Evolutionary conservation across 31 red algal species (phyloP).

Genomic region (Pterothamnion heteromorphum): DNA sequence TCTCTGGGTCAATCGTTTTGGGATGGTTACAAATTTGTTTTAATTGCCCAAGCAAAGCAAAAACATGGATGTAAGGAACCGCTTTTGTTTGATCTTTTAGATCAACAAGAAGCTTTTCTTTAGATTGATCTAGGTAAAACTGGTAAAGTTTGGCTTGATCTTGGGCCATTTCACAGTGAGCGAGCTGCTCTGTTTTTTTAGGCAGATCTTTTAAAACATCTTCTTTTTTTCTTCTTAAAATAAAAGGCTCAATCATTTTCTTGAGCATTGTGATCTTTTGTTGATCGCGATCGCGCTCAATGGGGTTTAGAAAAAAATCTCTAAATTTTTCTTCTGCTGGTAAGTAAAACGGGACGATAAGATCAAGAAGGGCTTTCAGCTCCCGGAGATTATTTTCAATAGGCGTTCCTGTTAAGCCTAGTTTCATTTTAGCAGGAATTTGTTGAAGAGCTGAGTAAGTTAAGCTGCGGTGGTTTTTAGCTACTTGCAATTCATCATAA

Average conservation of each 20-base stretch:
- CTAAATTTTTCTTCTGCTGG: background rate
- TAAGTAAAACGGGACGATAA: background rate
- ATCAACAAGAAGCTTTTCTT: background rate
- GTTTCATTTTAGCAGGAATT: constrained; percentile 62
- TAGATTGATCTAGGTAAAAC: background rate
- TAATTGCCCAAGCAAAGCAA: constrained; percentile 69
- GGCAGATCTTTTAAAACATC: constrained; percentile 90
- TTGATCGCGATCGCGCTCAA: constrained; percentile 1
- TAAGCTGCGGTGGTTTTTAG: constrained; percentile 91
- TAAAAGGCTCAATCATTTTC: constrained; percentile 82
- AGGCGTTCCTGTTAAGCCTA: constrained; percentile 93
- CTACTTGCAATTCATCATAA: constrained; percentile 87
- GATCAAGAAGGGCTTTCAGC: constrained; percentile 68
- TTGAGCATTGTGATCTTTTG: constrained; percentile 44
- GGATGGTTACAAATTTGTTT: constrained; percentile 88
- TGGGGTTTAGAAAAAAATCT: background rate
- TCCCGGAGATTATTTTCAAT: constrained; percentile 90
- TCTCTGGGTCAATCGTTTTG: too few relatives aligned
- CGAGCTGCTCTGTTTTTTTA: constrained; percentile 63
- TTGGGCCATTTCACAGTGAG: background rate
- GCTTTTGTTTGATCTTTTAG: background rate
- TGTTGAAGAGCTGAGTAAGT: constrained; percentile 62
- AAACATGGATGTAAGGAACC: background rate
- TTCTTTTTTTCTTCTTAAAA: constrained; percentile 84
- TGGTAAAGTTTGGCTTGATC: background rate